Base-by-base conservation (phyloP, 2,329 filamentous ascomycete species). In the Aspergillus clavatus region DNA sequence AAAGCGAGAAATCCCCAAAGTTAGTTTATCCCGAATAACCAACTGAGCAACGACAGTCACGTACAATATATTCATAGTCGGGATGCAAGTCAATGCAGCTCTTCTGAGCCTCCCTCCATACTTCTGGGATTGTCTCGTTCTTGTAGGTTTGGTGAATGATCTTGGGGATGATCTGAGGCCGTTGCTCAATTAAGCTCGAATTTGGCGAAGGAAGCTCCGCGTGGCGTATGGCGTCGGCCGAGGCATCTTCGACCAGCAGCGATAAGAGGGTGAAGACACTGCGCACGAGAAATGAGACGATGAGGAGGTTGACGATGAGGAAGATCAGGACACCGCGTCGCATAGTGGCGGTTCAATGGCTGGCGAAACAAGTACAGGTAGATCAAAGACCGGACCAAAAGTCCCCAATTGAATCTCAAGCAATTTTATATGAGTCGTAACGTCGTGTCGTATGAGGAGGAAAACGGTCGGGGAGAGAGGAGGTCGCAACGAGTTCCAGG, bases 111-210 rank as follows among this genome's bases (percentile, higher is more conserved):
- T 74, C 75, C 46, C 73, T 68, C 86, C 86, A 89, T 42, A 82
- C 77, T 37, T 70, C 71, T 0, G 85, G 85, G 29, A 89, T 81
- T 35, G 75, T 80, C 45, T 83, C 78, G 61, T 86, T 87, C 58
- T 80, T 80, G 67, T 87, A 87, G 7, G 84, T 87, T 64, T 88
- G 84, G 70, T 88, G 84, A 45, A 88, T 86, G 60, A 88, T 87
- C 68, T 85, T 86, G 38, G 84, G 84, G 40, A 88, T 86, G 53
- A 86, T 63, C 54, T 82, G 80, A 7, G 77, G 75, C 38, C 72
- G 71, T 38, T 74, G 72, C 50, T 77, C 76, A 53, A 79, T 78
- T 52, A 79, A 58, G 50, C 76, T 78, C 3, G 80, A 81, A 58
- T 83, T 81, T 12, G 81, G 80, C 7, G 80, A 77, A 11, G 82